Conservation (phyloP, 2,329 filamentous ascomycete species). For the Chaetomiaceae sp. region DNA sequence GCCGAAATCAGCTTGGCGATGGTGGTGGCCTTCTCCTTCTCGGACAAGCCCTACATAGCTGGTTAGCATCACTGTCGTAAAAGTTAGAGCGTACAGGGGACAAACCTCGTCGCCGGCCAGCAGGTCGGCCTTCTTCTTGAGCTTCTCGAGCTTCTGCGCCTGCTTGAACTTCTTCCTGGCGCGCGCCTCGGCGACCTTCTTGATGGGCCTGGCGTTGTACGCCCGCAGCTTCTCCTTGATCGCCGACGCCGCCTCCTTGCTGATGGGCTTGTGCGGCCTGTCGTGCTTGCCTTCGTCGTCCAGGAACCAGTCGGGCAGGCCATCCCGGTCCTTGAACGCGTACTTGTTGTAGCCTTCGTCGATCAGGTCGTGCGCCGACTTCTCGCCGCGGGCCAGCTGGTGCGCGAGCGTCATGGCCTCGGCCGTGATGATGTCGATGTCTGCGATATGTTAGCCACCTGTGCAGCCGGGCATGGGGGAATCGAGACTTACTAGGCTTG, state of each 20-base stretch:
- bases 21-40: constrained; percentile 88
- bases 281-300: constrained; percentile 87
- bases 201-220: constrained; percentile 93
- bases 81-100: background rate
- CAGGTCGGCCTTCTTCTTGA: constrained; percentile 94
- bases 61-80: constrained; percentile 1
- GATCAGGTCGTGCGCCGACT: constrained; percentile 69
- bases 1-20: constrained; percentile 80
- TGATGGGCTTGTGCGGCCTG: constrained; percentile 81
- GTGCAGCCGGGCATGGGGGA: background rate
- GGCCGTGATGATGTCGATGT: constrained; percentile 98
- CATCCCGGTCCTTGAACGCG: constrained; percentile 83
- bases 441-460: constrained; percentile 37
- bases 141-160: constrained; percentile 83
- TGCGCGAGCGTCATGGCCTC: constrained; percentile 98
- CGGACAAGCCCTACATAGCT: constrained; percentile 61
- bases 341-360: constrained; percentile 95
- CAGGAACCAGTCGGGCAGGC: constrained; percentile 94
- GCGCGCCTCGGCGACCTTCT: constrained; percentile 96
- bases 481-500: constrained; percentile 48
- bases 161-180: constrained; percentile 96
- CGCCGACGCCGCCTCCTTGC: constrained; percentile 79
- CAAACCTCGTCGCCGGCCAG: constrained; percentile 73
- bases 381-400: constrained; percentile 80
- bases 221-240: constrained; percentile 94